Percentiles rank a stretch among this genome's conserved stretches.
These are phyloP conservation scores for Pugionium cornutum DNA, from an alignment of 345 rosid genomes.

Conservation along the genomic window DNA sequence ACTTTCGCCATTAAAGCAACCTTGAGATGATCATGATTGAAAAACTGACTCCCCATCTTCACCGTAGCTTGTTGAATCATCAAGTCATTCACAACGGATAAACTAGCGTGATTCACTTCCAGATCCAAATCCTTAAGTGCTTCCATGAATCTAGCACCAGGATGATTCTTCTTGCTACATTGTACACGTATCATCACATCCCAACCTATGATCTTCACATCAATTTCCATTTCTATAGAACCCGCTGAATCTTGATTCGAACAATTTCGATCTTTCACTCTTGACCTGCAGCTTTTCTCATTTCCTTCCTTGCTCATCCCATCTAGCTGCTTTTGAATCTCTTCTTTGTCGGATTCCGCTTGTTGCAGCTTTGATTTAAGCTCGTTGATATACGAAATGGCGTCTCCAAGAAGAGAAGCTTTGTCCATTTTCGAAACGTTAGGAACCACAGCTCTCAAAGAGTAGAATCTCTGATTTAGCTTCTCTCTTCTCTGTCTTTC, in stretches of 20 bases:
- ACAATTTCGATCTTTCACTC: constrained; percentile 25
- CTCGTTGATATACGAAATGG: constrained; percentile 88
- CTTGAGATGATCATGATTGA: constrained; percentile 89
- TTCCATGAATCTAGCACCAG: constrained; percentile 89
- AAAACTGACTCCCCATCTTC: constrained; percentile 84
- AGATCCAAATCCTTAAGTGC: constrained; percentile 87
- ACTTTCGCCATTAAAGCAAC: constrained; percentile 69
- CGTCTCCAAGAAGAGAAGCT: constrained; percentile 94
- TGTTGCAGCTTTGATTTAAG: constrained; percentile 70
- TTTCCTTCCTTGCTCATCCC: constrained; percentile 51
- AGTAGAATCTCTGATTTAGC: constrained; percentile 91
- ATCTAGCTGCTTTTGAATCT: constrained; percentile 68
- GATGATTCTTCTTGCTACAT: constrained; percentile 82
- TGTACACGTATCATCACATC: constrained; percentile 94
- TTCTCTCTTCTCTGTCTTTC: constrained; percentile 99
- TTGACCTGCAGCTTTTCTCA: neutral
- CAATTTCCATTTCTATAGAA: constrained; percentile 75
- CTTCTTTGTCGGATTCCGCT: constrained; percentile 62
- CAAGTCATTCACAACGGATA: constrained; percentile 89
- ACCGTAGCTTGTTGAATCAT: constrained; percentile 99
- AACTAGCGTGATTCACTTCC: constrained; percentile 94
- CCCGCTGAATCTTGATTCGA: constrained; percentile 29
- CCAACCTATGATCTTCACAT: constrained; percentile 92
- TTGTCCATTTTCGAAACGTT: constrained; percentile 99
- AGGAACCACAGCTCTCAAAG: constrained; percentile 93